Conservation (phyloP, 1,284 basidiomycete genomes). For the Mycosarcoma maydis region DNA sequence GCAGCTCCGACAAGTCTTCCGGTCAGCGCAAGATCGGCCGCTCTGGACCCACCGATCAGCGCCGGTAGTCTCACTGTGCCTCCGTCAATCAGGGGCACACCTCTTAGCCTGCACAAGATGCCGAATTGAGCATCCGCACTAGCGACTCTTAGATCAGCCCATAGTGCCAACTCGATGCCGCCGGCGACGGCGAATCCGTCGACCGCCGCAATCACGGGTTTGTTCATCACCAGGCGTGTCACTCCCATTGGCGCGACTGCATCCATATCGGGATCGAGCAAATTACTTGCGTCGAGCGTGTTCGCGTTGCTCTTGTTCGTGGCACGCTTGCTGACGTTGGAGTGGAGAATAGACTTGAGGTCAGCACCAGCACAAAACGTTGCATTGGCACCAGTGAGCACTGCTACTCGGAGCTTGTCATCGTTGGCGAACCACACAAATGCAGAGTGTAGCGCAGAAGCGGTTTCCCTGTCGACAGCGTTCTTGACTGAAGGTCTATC, state of each 20-base stretch:
- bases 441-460: conserved; percentile 20
- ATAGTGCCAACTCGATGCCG: conserved; percentile 35
- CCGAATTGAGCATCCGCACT: conserved; percentile 19
- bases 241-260: conserved; percentile 40
- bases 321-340: neutral
- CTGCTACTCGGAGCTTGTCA: conserved; percentile 12
- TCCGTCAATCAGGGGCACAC: conserved; percentile 44
- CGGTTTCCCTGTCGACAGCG: conserved; percentile 31
- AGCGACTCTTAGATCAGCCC: conserved; percentile 40
- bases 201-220: conserved; percentile 41
- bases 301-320: neutral
- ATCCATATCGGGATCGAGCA: conserved; percentile 40
- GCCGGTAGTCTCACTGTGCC: conserved; percentile 34
- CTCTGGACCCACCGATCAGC: conserved; percentile 29
- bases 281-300: conserved; percentile 3
- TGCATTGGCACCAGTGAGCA: conserved; percentile 22
- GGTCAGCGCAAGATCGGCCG: conserved; percentile 29
- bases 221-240: conserved; percentile 38
- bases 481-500: conserved; percentile 28
- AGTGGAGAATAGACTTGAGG: conserved; percentile 22
- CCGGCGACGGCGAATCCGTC: conserved; percentile 43
- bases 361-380: conserved; percentile 45
- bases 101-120: conserved; percentile 34
- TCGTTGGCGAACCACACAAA: conserved; percentile 31
- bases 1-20: conserved; percentile 24